Evolutionary conservation across 208 protist genomes (phyloP).

Genomic region (Crithidia brevicula): DNA sequence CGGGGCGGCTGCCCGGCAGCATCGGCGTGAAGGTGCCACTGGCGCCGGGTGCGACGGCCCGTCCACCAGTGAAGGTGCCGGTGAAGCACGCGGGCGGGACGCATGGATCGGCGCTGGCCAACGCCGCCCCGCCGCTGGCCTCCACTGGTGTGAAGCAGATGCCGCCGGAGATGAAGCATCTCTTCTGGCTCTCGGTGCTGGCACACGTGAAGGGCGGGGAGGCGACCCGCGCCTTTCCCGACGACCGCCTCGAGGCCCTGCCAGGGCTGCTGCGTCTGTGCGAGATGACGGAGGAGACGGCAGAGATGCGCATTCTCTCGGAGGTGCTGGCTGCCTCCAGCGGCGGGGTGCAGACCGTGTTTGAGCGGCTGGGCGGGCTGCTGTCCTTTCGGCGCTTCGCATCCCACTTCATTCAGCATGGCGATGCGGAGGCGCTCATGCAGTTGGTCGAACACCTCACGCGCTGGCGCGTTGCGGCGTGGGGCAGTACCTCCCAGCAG

Average conservation of each 20-base stretch:
- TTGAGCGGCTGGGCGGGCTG: constrained; percentile 71
- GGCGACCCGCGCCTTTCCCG: constrained; percentile 53
- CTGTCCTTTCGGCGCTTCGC: constrained; percentile 67
- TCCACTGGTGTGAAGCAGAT: constrained; percentile 51
- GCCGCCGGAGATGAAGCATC: constrained; percentile 68
- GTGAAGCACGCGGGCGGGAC: constrained; percentile 27
- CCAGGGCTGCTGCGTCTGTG: constrained; percentile 73
- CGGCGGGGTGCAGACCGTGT: constrained; percentile 60
- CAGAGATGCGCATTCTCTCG: constrained; percentile 66
- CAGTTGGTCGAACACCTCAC: constrained; percentile 64
- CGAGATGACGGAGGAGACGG: constrained; percentile 58
- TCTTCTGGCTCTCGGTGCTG: constrained; percentile 72
- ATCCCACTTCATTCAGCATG: constrained; percentile 38
- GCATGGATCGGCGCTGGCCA: constrained; percentile 10
- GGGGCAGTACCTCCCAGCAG: constrained; percentile 62
- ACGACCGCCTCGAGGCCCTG: constrained; percentile 54
- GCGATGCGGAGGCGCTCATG: constrained; percentile 45
- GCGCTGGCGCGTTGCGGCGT: constrained; percentile 49
- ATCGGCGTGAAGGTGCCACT: constrained; percentile 31
- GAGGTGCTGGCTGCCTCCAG: constrained; percentile 61
- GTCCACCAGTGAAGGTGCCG: constrained; percentile 35
- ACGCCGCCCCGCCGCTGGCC: constrained; percentile 21
- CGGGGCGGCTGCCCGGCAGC: constrained; percentile 24
- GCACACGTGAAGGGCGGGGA: constrained; percentile 66
- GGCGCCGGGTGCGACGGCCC: constrained; percentile 12